These are phyloP conservation scores for Hypoxylon lenormandii DNA, from an alignment of 495 filamentous ascomycete genomes.

Conservation along the genomic window DNA sequence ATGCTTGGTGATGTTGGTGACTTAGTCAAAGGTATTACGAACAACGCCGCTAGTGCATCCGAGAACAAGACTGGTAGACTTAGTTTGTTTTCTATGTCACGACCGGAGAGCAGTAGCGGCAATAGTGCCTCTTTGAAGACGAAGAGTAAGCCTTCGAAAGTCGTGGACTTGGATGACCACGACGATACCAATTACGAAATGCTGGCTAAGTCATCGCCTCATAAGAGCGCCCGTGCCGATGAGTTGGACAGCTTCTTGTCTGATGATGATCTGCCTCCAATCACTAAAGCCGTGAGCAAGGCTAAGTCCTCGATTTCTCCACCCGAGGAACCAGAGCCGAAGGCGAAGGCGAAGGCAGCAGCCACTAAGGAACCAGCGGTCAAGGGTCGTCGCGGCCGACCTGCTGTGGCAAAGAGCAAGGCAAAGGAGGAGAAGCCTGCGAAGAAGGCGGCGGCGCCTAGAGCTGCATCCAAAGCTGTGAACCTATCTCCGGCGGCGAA, in stretches of 20 bases:
- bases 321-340: constrained; percentile 56
- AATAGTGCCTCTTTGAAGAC: constrained; percentile 59
- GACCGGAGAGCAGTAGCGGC: constrained; percentile 75
- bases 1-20: constrained; percentile 84
- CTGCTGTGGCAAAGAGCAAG: constrained; percentile 62
- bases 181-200: constrained; percentile 89
- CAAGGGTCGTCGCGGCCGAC: constrained; percentile 67
- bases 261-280: constrained; percentile 64
- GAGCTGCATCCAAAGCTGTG: constrained; percentile 49
- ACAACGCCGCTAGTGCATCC: constrained; percentile 58
- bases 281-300: constrained; percentile 57
- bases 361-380: constrained; percentile 52
- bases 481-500: constrained; percentile 81
- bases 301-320: constrained; percentile 51
- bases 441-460: constrained; percentile 54
- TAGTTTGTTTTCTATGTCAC: constrained; percentile 76
- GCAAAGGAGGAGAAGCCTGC: constrained; percentile 45
- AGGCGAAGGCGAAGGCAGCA: constrained; percentile 53
- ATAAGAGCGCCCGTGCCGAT: constrained; percentile 66
- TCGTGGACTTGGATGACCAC: constrained; percentile 68
- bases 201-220: constrained; percentile 70
- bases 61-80: constrained; percentile 66
- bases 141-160: constrained; percentile 65
- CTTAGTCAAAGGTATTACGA: constrained; percentile 90
- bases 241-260: constrained; percentile 72